phyloP scores from a whole-genome alignment of 495 filamentous ascomycete species.

The Penicillium crystallinum region DNA sequence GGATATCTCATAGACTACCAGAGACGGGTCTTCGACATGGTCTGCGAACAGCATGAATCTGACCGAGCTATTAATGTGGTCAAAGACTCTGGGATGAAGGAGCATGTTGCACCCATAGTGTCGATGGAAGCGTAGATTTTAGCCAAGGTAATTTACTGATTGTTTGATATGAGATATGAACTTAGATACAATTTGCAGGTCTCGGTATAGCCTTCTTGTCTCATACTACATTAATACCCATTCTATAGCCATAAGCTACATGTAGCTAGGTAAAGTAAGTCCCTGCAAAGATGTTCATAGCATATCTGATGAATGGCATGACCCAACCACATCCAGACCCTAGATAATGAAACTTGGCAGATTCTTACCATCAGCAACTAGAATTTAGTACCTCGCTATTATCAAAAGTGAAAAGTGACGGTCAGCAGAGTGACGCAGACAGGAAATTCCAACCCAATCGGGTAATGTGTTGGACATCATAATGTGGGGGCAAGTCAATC shows the following conservation, averaged over 20 bases:
- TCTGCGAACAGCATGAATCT: constrained; percentile 43
- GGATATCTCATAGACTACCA: constrained; percentile 46
- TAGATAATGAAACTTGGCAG: too few relatives aligned
- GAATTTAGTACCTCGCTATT: too few relatives aligned
- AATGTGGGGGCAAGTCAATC: constrained; percentile 18
- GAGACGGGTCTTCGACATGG: constrained; percentile 48
- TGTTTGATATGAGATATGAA: not conserved
- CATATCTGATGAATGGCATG: too few relatives aligned
- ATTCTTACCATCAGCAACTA: too few relatives aligned
- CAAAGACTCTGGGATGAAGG: constrained; percentile 6
- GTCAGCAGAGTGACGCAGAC: not conserved
- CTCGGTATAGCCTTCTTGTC: too few relatives aligned
- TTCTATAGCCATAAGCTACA: too few relatives aligned
- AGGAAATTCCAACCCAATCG: constrained; percentile 22
- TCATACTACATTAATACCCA: too few relatives aligned
- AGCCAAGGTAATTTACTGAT: not conserved
- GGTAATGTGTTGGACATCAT: constrained; percentile 14
- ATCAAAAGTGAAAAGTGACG: not conserved
- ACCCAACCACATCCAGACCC: too few relatives aligned
- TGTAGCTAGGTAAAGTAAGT: too few relatives aligned
- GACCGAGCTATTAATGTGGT: constrained; percentile 22
- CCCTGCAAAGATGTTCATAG: too few relatives aligned
- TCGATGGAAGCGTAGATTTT: constrained; percentile 23
- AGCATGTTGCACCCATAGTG: constrained; percentile 10
- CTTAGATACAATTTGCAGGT: not conserved